Conservation (phyloP, 257 asterid species). For the Petrea volubilis region DNA sequence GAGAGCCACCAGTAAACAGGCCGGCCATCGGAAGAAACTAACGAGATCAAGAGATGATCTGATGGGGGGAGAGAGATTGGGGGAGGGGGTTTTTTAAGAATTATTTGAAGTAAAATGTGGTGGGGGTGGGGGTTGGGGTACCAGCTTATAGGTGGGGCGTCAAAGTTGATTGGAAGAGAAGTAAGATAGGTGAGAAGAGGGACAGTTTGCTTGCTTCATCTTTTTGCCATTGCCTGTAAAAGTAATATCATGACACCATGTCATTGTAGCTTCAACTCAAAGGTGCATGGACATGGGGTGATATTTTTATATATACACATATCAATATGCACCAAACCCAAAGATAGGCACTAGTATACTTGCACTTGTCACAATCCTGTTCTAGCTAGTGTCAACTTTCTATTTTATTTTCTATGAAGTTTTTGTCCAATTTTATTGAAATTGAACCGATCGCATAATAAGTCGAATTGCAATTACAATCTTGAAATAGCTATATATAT, state of each 20-base stretch:
- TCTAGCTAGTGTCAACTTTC: neutral
- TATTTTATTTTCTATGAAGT: neutral
- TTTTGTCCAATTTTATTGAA: neutral
- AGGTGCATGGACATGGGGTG: slow-evolving; percentile 2
- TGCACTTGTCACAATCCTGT: neutral
- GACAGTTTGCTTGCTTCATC: slow-evolving; percentile 46
- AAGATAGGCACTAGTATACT: neutral
- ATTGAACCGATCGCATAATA: neutral
- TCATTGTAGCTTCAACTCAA: slow-evolving; percentile 30
- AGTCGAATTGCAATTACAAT: neutral
- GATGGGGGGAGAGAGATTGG: neutral
- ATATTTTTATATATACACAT: slow-evolving; percentile 8
- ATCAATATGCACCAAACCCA: neutral
- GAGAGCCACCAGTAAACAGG: slow-evolving; percentile 56
- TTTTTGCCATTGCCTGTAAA: slow-evolving; percentile 23
- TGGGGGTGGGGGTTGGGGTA: slow-evolving; percentile 25
- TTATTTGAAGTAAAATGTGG: neutral
- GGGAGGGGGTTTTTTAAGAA: slow-evolving; percentile 28
- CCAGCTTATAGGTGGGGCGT: slow-evolving; percentile 68
- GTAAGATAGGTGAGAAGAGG: slow-evolving; percentile 36
- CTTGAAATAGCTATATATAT: no score
- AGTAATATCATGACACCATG: neutral
- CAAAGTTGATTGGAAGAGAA: slow-evolving; percentile 58
- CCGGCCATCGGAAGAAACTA: slow-evolving; percentile 46
- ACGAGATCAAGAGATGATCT: neutral